These are phyloP conservation scores for Debaryomyces castellii DNA, from an alignment of 805 yeast species.

Conservation along the genomic window DNA sequence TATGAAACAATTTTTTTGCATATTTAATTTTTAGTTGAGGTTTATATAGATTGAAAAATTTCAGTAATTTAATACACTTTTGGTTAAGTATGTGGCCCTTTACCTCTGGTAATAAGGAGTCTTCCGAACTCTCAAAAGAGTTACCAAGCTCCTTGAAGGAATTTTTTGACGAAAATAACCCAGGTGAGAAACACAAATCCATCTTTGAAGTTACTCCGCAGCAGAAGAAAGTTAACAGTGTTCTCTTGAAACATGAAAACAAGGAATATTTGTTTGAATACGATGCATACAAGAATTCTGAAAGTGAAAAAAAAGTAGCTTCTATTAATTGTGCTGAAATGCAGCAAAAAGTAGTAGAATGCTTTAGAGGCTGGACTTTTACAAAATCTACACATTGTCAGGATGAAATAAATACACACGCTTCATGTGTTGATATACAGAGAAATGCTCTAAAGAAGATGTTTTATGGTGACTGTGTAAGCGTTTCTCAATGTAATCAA, in stretches of 20 bases:
- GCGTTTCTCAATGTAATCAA: conserved; percentile 32
- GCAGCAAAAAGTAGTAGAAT: conserved; percentile 34
- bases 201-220: conserved; percentile 25
- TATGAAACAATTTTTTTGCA: neutral
- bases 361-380: conserved; percentile 33
- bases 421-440: conserved; percentile 35
- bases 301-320: conserved; percentile 23
- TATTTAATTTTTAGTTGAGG: neutral
- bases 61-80: neutral
- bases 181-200: conserved; percentile 21
- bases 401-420: conserved; percentile 23
- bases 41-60: neutral
- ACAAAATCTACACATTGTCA: conserved; percentile 28
- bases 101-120: conserved; percentile 15
- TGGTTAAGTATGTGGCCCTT: conserved; percentile 30
- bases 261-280: conserved; percentile 23
- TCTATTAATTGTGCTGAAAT: conserved; percentile 41
- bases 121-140: conserved; percentile 30
- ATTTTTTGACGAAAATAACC: conserved; percentile 31
- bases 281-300: conserved; percentile 29
- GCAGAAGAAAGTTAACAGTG: conserved; percentile 25
- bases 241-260: conserved; percentile 16
- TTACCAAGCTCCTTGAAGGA: conserved; percentile 32
- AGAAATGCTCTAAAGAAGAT: conserved; percentile 31
- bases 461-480: conserved; percentile 37